A percentile compares a stretch with the other conserved stretches of the same genome.
phyloP scores from a whole-genome alignment of 805 yeast species.

The Komagataella kurtzmanii region DNA sequence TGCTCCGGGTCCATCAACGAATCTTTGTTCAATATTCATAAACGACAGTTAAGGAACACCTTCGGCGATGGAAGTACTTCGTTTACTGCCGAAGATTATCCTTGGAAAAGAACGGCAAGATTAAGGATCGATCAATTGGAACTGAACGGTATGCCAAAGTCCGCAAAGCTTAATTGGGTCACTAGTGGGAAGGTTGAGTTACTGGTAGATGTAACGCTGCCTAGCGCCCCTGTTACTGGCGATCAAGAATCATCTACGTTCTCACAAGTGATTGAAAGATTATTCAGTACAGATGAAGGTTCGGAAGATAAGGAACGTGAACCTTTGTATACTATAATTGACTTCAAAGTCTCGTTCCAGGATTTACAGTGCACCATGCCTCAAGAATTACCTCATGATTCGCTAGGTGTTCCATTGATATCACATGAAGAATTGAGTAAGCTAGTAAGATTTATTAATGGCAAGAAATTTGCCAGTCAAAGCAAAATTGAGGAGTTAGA shows the following conservation, averaged over 20 bases:
- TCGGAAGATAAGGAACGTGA: background rate
- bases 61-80: background rate
- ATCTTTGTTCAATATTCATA: conserved; percentile 84
- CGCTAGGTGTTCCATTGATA: conserved; percentile 40
- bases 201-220: conserved; percentile 61
- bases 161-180: conserved; percentile 53
- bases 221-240: conserved; percentile 16
- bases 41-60: conserved; percentile 9
- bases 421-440: conserved; percentile 48
- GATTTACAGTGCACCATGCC: conserved; percentile 49
- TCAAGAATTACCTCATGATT: conserved; percentile 23
- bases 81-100: background rate
- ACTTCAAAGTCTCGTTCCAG: conserved; percentile 48
- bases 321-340: conserved; percentile 42
- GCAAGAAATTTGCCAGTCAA: conserved; percentile 7
- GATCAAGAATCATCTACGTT: background rate
- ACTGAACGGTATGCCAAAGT: conserved; percentile 14
- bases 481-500: background rate
- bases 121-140: conserved; percentile 25
- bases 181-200: conserved; percentile 59
- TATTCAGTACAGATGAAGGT: background rate
- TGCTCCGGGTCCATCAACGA: conserved; percentile 89
- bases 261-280: background rate
- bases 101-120: conserved; percentile 36
- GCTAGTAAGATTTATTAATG: conserved; percentile 47